Evolutionary conservation across 805 yeast species (phyloP).

Genomic region (Wickerhamomyces bisporus): DNA sequence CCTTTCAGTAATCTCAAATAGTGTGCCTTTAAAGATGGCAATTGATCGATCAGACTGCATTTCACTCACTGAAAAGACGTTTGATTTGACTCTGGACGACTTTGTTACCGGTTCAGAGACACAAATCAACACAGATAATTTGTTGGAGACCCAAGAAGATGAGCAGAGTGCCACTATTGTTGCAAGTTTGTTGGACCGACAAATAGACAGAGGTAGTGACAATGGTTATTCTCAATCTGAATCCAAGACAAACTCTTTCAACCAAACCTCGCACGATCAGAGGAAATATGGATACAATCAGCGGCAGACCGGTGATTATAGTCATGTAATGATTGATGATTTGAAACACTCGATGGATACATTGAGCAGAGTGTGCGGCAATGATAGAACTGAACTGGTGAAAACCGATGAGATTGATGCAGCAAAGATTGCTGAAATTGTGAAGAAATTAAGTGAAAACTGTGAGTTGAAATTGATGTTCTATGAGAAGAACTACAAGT

Average conservation of each 20-base stretch:
- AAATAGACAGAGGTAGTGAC: no score
- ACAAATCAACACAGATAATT: not conserved
- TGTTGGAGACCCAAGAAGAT: slow-evolving; percentile 2
- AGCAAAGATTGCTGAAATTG: slow-evolving; percentile 5
- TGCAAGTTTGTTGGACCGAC: not conserved
- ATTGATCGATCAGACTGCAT: slow-evolving; percentile 11
- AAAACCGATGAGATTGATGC: slow-evolving; percentile 1
- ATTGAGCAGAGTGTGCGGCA: slow-evolving; percentile 13
- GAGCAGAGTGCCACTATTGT: slow-evolving; percentile 10
- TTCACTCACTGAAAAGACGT: slow-evolving; percentile 17
- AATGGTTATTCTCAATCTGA: no score
- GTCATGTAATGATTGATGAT: not conserved
- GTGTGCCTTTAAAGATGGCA: not conserved
- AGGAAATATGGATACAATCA: no score
- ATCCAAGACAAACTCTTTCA: no score
- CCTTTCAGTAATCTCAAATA: no score
- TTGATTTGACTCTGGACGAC: slow-evolving; percentile 18
- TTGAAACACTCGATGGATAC: slow-evolving; percentile 5
- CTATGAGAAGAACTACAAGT: slow-evolving; percentile 20
- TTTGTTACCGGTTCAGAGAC: slow-evolving; percentile 2
- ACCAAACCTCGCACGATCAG: no score
- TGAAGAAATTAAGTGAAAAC: slow-evolving; percentile 12
- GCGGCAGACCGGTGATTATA: no score
- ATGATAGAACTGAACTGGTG: slow-evolving; percentile 1
- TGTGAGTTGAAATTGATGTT: slow-evolving; percentile 15